Base-by-base conservation (phyloP, 257 asterid species). In the Paraleonurus japonicus region DNA sequence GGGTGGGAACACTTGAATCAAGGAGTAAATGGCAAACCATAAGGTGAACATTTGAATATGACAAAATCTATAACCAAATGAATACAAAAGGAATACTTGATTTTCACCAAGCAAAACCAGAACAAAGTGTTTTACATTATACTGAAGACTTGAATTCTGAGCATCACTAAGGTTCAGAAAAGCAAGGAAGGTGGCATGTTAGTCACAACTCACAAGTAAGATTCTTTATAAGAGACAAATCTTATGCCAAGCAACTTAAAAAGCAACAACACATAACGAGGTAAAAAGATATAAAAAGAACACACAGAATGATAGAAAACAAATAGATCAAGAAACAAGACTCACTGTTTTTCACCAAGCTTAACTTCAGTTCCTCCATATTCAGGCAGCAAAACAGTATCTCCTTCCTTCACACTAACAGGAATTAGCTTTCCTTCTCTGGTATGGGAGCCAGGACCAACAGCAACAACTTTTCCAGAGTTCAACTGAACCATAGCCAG, bases 291-390 rank as follows among this genome's bases (percentile, higher is more conserved):
- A 5, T 23, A 23, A 7, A 51, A 30, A 8, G 0, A 22, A 70
- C 13, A 17, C 0, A 55, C 13, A 27, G 20, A 26, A 37, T 12
- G n/a, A 12, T n/a, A n/a, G n/a, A 64, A 51, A 32, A 35, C 8
- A 16, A 67, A 58, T 20, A 45, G 11, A 39, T 17, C n/a, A 66
- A 35, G 26, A 41, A 23, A 35, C 27, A 51, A 24, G 32, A 76
- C 89, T 75, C 72, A 85, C 89, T 78, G 81, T 63, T 85, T 87
- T 76, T 87, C 90, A 50, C 89, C 94, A 62, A 87, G 90, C 79
- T 87, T 87, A 43, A 85, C 81, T 79, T 80, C 78, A 59, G 88
- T 71, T 30, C 89, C 95, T 68, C 89, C 95, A 71, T 88, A 88
- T 27, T 85, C 90, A 43, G 90, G 95, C 62, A 88, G 81, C 77